phyloP scores from a whole-genome alignment of 495 filamentous ascomycete species.

The Parmelia sp. region DNA sequence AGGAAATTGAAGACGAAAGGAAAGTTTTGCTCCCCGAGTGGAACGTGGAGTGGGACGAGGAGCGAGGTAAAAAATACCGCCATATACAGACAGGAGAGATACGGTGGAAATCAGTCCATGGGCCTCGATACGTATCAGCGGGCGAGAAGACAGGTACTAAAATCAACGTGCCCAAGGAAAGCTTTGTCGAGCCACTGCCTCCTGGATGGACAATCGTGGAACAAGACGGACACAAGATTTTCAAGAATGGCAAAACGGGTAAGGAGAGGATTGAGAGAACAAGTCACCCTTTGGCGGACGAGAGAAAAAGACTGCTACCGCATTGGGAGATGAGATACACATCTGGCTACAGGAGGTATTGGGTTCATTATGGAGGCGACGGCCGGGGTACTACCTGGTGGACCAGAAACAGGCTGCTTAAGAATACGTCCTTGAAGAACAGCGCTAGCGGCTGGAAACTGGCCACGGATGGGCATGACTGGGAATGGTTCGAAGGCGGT shows the following conservation, averaged over 20 bases:
- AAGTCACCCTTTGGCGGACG: constrained; percentile 14
- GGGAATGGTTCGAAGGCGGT: constrained; percentile 19
- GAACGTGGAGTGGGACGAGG: constrained; percentile 20
- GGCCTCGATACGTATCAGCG: neutral
- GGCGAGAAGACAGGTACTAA: constrained; percentile 3
- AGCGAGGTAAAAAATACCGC: constrained; percentile 20
- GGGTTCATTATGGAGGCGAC: constrained; percentile 15
- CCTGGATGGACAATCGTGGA: constrained; percentile 8
- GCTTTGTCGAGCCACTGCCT: constrained; percentile 17
- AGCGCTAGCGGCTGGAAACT: constrained; percentile 17
- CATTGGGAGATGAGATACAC: constrained; percentile 21
- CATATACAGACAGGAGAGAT: constrained; percentile 11
- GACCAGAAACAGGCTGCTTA: constrained; percentile 18
- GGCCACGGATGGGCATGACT: constrained; percentile 8
- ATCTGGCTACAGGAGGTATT: constrained; percentile 9
- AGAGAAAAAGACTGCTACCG: constrained; percentile 13
- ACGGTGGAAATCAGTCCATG: constrained; percentile 17
- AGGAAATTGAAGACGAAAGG: constrained; percentile 16
- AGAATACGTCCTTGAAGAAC: constrained; percentile 21
- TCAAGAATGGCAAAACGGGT: constrained; percentile 9
- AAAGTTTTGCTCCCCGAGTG: constrained; percentile 12
- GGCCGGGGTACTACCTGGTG: constrained; percentile 19
- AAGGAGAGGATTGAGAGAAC: constrained; percentile 13
- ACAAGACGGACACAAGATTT: constrained; percentile 10
- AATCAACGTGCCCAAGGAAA: neutral